Evolutionary conservation across 306 rosid species (phyloP).

Genomic region (Glycine latifolia): DNA sequence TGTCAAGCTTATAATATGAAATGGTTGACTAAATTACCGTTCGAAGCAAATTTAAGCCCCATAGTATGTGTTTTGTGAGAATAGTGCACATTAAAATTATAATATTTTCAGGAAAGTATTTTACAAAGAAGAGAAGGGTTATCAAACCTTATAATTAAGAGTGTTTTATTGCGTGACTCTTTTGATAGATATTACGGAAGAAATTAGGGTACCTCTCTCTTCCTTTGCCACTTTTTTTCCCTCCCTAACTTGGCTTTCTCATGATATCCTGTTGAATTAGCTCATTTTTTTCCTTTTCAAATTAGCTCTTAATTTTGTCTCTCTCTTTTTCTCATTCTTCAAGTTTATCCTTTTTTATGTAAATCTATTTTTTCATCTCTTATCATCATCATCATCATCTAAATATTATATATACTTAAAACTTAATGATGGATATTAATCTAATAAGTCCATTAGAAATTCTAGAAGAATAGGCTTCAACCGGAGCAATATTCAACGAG

Average conservation of each 20-base stretch:
- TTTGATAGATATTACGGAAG: neutral
- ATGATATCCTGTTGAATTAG: neutral
- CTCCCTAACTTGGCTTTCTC: neutral
- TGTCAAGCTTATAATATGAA: neutral
- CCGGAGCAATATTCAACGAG: slow-evolving; percentile 52
- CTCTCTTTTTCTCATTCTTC: neutral
- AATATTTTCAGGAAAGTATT: neutral
- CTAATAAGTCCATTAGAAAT: neutral
- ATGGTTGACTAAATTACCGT: neutral
- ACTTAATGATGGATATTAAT: neutral
- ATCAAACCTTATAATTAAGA: neutral
- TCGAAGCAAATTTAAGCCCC: neutral
- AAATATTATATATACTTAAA: neutral
- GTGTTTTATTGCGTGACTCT: neutral
- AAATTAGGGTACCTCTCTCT: too few relatives aligned
- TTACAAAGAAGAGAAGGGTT: neutral
- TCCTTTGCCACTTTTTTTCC: neutral
- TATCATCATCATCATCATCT: neutral
- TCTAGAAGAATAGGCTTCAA: neutral
- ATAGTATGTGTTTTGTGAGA: too few relatives aligned
- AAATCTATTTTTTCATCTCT: neutral
- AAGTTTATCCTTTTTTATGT: neutral
- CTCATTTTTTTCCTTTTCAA: neutral
- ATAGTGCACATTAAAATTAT: neutral
- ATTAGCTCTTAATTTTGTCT: neutral